These are phyloP conservation scores for Ascocoryne sarcoides DNA, from an alignment of 2,329 filamentous ascomycete species.

Conservation along the genomic window DNA sequence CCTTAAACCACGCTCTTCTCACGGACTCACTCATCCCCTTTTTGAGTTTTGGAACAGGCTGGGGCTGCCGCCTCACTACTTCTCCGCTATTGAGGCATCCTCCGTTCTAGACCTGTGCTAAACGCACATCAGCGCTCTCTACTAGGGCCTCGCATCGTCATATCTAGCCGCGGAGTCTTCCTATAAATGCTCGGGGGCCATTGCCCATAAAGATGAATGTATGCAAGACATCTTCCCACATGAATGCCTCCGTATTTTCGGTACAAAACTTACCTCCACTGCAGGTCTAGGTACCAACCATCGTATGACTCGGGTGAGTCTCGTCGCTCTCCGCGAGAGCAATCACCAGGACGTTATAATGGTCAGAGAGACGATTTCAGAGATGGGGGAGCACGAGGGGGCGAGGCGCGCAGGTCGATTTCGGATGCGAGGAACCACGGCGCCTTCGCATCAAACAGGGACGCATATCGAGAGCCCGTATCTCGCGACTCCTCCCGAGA, in stretches of 20 bases:
- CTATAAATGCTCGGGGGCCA: slow-evolving; percentile 19
- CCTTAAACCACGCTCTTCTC: no score
- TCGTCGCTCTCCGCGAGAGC: slow-evolving; percentile 33
- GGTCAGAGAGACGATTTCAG: slow-evolving; percentile 25
- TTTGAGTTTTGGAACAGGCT: no score
- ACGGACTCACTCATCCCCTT: no score
- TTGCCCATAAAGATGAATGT: slow-evolving; percentile 28
- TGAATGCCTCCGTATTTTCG: background rate
- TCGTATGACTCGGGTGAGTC: slow-evolving; percentile 32
- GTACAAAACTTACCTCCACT: slow-evolving; percentile 10
- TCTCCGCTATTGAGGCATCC: no score
- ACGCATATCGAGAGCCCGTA: slow-evolving; percentile 44
- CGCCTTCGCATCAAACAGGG: slow-evolving; percentile 52
- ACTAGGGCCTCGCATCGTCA: background rate
- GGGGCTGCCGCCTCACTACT: no score
- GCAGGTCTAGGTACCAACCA: slow-evolving; percentile 28
- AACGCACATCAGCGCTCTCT: no score
- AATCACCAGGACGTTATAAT: slow-evolving; percentile 30
- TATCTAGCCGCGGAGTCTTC: slow-evolving; percentile 1
- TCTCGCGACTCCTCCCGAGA: slow-evolving; percentile 25
- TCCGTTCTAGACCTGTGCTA: background rate
- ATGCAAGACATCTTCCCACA: slow-evolving; percentile 3
- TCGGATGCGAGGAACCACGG: slow-evolving; percentile 32
- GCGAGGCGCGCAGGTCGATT: slow-evolving; percentile 26
- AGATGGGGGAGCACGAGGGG: slow-evolving; percentile 19